Base-by-base conservation (phyloP, 23 red algal genomes). In the Chondrus crispus region DNA sequence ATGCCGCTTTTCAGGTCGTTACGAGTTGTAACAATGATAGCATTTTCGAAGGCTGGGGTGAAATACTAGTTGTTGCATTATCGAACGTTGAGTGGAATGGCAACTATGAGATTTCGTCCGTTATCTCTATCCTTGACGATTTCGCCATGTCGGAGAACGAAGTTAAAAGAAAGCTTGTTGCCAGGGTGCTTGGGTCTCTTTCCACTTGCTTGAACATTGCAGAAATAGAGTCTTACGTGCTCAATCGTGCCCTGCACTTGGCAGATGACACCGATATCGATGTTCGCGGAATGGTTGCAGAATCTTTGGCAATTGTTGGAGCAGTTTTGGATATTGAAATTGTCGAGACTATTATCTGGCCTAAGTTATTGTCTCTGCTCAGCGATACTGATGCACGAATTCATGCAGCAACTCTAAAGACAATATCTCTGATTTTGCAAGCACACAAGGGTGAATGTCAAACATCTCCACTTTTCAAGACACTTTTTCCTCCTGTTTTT, bases 161-260 rank as follows among this genome's bases (percentile, higher is more conserved):
- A 32, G 26, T 66, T 32, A 32, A 22, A 32, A 66, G 60, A 66
- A 22, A 66, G 60, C 85, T 95, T 22, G 85, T 78, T 0, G 93
- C 93, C 11, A 77, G 93, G 44, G 54, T 95, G 42, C 90, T 95
- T 81, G 93, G 93, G 42, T 66, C 93, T 29, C 76, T 95, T 43
- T 49, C 76, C 32, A 39, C 69, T 36, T 38, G 41, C 11, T 37
- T 91, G n/a, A 32, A 72, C 7, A 20, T 55, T 28, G 19, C 40
- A 16, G 85, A 90, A n/a, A 30, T 95, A 22, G 85, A 95, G 78
- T 13, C 30, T 18, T 54, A 77, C 44, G 90, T 95, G 68, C 66
- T 90, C 30, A 41, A 55, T n/a, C 57, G 49, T 36, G 68, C 81
- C 32, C 58, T 95, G 3, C 43, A 51, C 30, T 78, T 95, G 30